Base-by-base conservation (phyloP, 805 yeast genomes). In the Grigorovia transvaalensis region DNA sequence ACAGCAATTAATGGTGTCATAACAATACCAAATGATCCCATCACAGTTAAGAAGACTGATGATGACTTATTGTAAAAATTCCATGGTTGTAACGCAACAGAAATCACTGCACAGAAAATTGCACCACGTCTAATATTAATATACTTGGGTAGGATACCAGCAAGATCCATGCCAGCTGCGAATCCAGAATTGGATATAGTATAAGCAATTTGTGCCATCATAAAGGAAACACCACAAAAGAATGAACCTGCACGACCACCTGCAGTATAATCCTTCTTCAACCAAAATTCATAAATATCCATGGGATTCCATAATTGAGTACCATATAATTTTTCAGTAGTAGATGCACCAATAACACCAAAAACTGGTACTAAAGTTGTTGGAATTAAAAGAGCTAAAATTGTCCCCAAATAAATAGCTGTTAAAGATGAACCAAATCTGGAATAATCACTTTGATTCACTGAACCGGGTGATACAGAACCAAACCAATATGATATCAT, bases 141-240 rank as follows among this genome's bases (percentile, higher is more conserved):
- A 51, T 66, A 71, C 53, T 64, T 68, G 19, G 76, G 75, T 19
- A 63, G 59, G 3, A 72, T 43, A 47, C 74, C 76, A 7, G 75
- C 64, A 45, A 71, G 57, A 61, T 71, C 74, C 74, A 72, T 71
- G 47, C 76, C 76, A 49, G 77, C 77, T 2, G 71, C 70, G 52
- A 67, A 63, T 41, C 74, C 73, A 49, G 70, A 66, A 44, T 70
- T 69, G 18, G 71, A 63, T 23, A 71, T 66, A 50, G 71, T 72
- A 55, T 72, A 69, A 12, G 72, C 63, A 49, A 73, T 56, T 53
- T 73, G 76, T 4, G 74, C 68, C 29, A 66, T 47, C 12, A 64
- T 61, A 50, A 72, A 67, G 3, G 73, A 65, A 1, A 69, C 53
- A 4, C 75, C 76, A 51, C 70, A 64, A 56, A 73, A 72, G 58